Evolutionary conservation across 257 asterid species (phyloP), one percentile per base, ranked within the genome.

Genomic region (Linderniella brevidens): DNA sequence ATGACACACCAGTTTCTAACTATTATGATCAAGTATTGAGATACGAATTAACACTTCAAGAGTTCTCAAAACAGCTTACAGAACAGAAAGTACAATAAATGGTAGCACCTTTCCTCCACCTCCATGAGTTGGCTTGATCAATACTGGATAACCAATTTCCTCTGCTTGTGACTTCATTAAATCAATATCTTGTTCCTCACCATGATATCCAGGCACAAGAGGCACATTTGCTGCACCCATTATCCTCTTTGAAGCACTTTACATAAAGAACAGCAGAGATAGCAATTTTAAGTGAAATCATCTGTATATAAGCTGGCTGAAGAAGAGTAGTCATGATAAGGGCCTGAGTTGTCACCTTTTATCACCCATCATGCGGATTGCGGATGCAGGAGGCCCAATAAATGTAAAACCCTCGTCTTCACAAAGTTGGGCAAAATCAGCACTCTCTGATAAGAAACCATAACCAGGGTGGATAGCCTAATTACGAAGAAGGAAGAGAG

Each of bases 141-240:
- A 58, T 67, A 88, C 41, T 64, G 98, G 96, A 85, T 90, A 85
- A 54, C 98, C 98, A 58, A 90, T 73, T 68, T 79, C 75, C 45
- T 81, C 94, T 11, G 98, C 98, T 79, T 90, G 87, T 56, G 66
- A 65, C 74, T 77, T 81, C 98, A 90, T 90, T 37, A 75, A 64
- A 52, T 79, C 93, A 68, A 90, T 61, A 73, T 90, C 92, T 63
- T 85, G 98, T 52, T 77, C 86, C 20, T 52, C 62, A 58, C 98
- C 98, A 68, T 90, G 94, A 76, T 85, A 90, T 56, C 96, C 96
- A 61, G 99, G 99, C 62, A 88, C 98, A 58, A 88, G 96, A n/a
- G 98, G 98, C 53, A 88, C 98, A 56, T 95, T 93, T 18, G 98
- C 98, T 48, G 96, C 96, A 48, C 94, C 96, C 98, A 88, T 88